These are phyloP conservation scores for Sphagnum fallax DNA, from an alignment of 228 moss, liverwort and hornwort genomes.

Conservation along the genomic window DNA sequence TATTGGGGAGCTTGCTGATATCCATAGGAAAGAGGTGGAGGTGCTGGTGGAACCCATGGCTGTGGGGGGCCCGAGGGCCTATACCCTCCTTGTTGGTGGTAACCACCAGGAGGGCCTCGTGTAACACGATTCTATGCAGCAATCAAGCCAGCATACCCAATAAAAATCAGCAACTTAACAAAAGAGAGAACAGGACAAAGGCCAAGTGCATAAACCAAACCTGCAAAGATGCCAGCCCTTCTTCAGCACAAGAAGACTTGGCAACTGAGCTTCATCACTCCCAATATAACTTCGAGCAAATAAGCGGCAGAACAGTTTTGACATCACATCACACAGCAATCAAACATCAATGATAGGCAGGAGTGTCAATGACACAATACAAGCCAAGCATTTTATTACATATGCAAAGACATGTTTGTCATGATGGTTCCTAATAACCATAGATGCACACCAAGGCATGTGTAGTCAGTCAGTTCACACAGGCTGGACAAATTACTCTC, in stretches of 20 bases:
- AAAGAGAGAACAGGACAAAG: slow-evolving; percentile 13
- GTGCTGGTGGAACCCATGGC: slow-evolving; percentile 93
- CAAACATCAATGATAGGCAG: not conserved
- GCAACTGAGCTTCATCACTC: slow-evolving; percentile 31
- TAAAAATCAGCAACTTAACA: slow-evolving; percentile 6
- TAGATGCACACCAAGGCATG: slow-evolving; percentile 4
- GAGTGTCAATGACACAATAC: not conserved
- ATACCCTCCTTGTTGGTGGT: slow-evolving; percentile 79
- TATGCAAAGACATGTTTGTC: not conserved
- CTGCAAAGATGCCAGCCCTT: slow-evolving; percentile 46
- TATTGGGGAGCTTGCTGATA: slow-evolving; percentile 88
- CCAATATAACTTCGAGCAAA: slow-evolving; percentile 33
- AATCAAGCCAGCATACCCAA: slow-evolving; percentile 28
- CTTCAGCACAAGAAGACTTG: slow-evolving; percentile 31
- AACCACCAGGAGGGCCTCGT: slow-evolving; percentile 76
- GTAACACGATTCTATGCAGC: slow-evolving; percentile 86
- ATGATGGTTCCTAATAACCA: not conserved
- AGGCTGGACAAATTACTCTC: slow-evolving; percentile 92
- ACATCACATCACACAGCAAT: slow-evolving; percentile 13
- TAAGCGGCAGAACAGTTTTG: slow-evolving; percentile 30
- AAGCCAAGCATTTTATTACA: not conserved
- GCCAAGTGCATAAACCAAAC: slow-evolving; percentile 42
- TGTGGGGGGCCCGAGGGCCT: slow-evolving; percentile 82
- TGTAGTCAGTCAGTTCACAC: slow-evolving; percentile 55
- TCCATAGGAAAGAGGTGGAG: slow-evolving; percentile 77